Percentiles rank a stretch among this genome's conserved stretches.
phyloP scores from a whole-genome alignment of 192 early-diverging fungal genomes.

The Linnemannia elongata region DNA sequence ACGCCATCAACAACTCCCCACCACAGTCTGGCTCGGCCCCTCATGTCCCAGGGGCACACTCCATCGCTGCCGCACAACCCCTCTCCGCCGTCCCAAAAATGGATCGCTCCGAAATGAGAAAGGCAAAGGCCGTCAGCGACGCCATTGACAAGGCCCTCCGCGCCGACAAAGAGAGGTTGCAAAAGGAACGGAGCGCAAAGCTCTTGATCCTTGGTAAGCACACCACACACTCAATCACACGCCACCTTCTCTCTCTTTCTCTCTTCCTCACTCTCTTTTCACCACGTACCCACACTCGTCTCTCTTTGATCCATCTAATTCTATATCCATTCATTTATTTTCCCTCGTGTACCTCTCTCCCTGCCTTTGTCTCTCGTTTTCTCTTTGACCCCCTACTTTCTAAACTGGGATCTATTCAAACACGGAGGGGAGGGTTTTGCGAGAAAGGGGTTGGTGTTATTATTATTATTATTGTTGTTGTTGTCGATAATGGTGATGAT shows the following conservation, averaged over 20 bases:
- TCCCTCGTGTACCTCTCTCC: constrained; percentile 7
- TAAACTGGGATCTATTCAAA: constrained; percentile 3
- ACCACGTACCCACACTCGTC: background rate
- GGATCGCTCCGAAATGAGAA: constrained; percentile 31
- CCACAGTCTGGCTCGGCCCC: constrained; percentile 4
- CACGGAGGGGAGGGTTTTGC: background rate
- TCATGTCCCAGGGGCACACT: constrained; percentile 14
- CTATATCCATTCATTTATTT: background rate
- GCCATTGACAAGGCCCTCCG: constrained; percentile 43
- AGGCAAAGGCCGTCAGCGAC: constrained; percentile 49
- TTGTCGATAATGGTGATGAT: too few species aligned
- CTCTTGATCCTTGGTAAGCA: constrained; percentile 54
- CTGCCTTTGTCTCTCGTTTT: constrained; percentile 3
- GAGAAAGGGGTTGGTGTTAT: background rate
- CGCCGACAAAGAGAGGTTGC: constrained; percentile 42
- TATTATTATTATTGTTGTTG: background rate
- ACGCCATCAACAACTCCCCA: background rate
- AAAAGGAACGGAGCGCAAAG: constrained; percentile 54
- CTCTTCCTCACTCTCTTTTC: background rate
- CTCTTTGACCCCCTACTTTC: background rate
- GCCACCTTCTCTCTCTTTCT: background rate
- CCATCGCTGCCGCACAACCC: constrained; percentile 22
- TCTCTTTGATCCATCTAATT: background rate
- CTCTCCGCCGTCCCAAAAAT: background rate
- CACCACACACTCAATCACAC: background rate